A percentile compares a stretch with the other conserved stretches of the same genome.
Evolutionary conservation across 1,139 yeast species (phyloP).

Genomic region (Scheffersomyces titani): DNA sequence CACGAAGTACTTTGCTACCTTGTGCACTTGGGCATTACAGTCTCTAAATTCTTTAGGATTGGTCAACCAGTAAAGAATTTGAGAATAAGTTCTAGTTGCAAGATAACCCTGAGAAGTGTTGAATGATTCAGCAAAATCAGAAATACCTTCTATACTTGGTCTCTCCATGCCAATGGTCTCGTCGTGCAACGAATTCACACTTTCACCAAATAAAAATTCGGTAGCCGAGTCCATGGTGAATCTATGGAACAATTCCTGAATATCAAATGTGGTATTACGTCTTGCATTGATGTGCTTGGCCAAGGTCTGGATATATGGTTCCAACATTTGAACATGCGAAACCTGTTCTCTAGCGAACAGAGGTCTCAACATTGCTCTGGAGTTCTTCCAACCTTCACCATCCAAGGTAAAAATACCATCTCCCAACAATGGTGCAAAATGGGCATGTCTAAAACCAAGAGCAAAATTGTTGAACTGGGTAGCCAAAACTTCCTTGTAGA

Average conservation of each 20-base stretch:
- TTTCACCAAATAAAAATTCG: slow-evolving; percentile 42
- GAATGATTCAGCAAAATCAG: slow-evolving; percentile 31
- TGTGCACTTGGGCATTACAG: slow-evolving; percentile 18
- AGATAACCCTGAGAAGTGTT: slow-evolving; percentile 31
- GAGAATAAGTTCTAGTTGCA: slow-evolving; percentile 31
- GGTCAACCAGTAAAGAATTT: slow-evolving; percentile 26
- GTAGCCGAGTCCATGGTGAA: slow-evolving; percentile 45
- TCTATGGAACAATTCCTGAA: slow-evolving; percentile 40
- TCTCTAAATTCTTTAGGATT: slow-evolving; percentile 33
- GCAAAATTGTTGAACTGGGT: slow-evolving; percentile 53
- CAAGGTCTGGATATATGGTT: slow-evolving; percentile 45
- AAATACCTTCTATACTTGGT: slow-evolving; percentile 22
- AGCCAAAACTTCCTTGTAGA: slow-evolving; percentile 42
- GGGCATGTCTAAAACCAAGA: slow-evolving; percentile 49
- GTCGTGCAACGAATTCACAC: slow-evolving; percentile 32
- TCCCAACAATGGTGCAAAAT: slow-evolving; percentile 49
- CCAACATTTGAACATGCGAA: slow-evolving; percentile 48
- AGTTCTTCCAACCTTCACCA: slow-evolving; percentile 59
- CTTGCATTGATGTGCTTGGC: slow-evolving; percentile 30
- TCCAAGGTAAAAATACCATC: slow-evolving; percentile 61
- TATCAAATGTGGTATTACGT: slow-evolving; percentile 26
- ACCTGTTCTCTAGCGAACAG: slow-evolving; percentile 60
- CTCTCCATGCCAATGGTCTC: slow-evolving; percentile 22
- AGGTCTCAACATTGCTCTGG: slow-evolving; percentile 59
- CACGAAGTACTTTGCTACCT: slow-evolving; percentile 36